phyloP scores from a whole-genome alignment of 2,329 filamentous ascomycete genomes.

The Claviceps fusiformis region DNA sequence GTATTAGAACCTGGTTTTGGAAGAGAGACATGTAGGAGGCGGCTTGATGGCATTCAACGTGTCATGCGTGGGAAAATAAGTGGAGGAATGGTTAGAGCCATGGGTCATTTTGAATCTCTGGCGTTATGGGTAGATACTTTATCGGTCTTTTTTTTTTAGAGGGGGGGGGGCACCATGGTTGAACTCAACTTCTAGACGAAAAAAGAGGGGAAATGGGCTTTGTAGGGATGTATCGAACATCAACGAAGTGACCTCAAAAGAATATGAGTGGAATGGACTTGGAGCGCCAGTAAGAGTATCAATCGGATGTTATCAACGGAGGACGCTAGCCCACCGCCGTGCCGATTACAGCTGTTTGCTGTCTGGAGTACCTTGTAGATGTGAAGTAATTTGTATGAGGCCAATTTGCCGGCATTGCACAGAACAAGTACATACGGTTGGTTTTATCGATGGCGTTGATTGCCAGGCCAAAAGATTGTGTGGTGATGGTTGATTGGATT shows the following conservation, averaged over 20 bases:
- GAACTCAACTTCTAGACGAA: constrained; percentile 2
- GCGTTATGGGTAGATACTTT: constrained; percentile 1
- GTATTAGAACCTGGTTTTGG: constrained; percentile 19
- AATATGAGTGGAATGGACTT: background rate
- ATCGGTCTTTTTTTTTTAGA: background rate
- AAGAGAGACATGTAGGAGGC: background rate
- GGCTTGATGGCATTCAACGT: constrained; percentile 1
- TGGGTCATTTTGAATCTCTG: background rate
- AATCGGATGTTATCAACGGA: too few species aligned
- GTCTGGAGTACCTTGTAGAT: too few species aligned
- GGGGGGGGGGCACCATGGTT: background rate
- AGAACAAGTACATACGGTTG: too few species aligned
- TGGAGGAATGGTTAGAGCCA: background rate
- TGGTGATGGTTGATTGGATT: too few species aligned
- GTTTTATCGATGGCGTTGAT: too few species aligned
- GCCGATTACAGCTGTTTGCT: too few species aligned
- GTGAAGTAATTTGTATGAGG: too few species aligned
- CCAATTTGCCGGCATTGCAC: too few species aligned
- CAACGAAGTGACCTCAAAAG: background rate
- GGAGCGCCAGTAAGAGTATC: background rate
- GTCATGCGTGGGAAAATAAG: background rate
- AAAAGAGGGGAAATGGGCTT: background rate
- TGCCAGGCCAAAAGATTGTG: too few species aligned
- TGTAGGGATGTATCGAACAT: background rate
- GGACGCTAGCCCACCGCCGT: too few species aligned